Conservation (phyloP, 2,329 filamentous ascomycete genomes). For the Colletotrichum godetiae region DNA sequence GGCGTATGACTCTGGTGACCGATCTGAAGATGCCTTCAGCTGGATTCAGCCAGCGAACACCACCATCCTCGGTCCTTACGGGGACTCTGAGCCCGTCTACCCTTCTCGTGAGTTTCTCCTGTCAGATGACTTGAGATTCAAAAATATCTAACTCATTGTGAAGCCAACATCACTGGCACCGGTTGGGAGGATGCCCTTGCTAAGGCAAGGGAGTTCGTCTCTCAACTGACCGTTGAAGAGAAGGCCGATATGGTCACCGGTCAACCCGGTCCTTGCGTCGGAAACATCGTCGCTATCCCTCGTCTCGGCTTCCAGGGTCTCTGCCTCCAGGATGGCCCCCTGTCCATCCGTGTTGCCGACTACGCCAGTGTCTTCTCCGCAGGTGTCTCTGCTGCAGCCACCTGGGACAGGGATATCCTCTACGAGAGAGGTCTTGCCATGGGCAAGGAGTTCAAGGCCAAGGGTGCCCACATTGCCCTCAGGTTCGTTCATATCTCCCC, state of each 20-base stretch:
- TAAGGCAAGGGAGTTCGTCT: slow-evolving; percentile 49
- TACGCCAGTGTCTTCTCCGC: slow-evolving; percentile 58
- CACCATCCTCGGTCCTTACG: slow-evolving; percentile 52
- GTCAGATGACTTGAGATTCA: neutral
- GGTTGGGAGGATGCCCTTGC: slow-evolving; percentile 49
- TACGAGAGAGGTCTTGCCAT: slow-evolving; percentile 53
- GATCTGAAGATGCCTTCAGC: slow-evolving; percentile 46
- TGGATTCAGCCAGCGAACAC: slow-evolving; percentile 55
- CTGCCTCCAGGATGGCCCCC: slow-evolving; percentile 53
- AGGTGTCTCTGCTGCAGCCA: slow-evolving; percentile 71
- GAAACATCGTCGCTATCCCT: slow-evolving; percentile 50
- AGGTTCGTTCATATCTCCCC: slow-evolving; percentile 1
- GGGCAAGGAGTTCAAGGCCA: slow-evolving; percentile 72
- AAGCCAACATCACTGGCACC: slow-evolving; percentile 50
- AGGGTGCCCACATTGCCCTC: slow-evolving; percentile 78
- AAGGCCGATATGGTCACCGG: slow-evolving; percentile 49
- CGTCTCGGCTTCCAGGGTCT: slow-evolving; percentile 55
- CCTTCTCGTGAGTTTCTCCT: slow-evolving; percentile 48
- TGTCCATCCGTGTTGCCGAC: slow-evolving; percentile 50
- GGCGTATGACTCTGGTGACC: slow-evolving; percentile 39
- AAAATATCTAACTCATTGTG: slow-evolving; percentile 27
- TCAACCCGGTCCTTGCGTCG: slow-evolving; percentile 46
- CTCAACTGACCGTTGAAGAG: slow-evolving; percentile 43
- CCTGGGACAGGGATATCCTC: slow-evolving; percentile 79
- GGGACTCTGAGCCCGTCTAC: slow-evolving; percentile 49